Base-by-base conservation (phyloP, 176 grass and related monocot genomes). In the Rhynchospora breviuscula region DNA sequence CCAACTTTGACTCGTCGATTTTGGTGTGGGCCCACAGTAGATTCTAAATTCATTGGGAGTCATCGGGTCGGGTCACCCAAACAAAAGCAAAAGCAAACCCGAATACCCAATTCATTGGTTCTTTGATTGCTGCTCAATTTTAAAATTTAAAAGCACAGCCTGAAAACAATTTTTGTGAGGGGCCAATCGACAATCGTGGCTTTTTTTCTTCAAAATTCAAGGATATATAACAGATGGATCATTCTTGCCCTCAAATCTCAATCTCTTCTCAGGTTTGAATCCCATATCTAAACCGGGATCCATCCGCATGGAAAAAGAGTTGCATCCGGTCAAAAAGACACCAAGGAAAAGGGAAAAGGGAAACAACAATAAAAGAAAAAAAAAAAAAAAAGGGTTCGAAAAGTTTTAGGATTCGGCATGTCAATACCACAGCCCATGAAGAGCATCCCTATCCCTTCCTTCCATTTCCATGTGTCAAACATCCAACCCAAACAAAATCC, bases 291-390 rank as follows among this genome's bases (percentile, higher is more conserved):
- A 45, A 48, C 25, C 0, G 23, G 19, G 59, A 82, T 67, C 79
- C 44, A 82, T 67, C 79, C 44, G 61, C 59, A 49, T 10, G 0
- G 4, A 23, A 53, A 53, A 66, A 22, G 7, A 14, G 3, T 64
- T 47, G 46, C 59, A 82, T 49, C 79, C 79, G 79, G 79, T 82
- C 59, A 82, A 82, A 82, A 66, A 67, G 43, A 62, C 23, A 63
- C 40, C 45, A 53, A 52, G 23, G 10, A 54, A 54, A 26, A 76
- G 35, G 35, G 35, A 40, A 40, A 40, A 2, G 35, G 35, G 1
- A 40, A 40, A n/a, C n/a, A n/a, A n/a, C n/a, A n/a, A n/a, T n/a
- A n/a, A n/a, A n/a, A 40, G 3, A 40, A 40, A 4, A 2, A 29
- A 53, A 76, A 26, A 8, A 71, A 70, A 44, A 53, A 54, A 44